Evolutionary conservation across 1,284 basidiomycete genomes (phyloP), one percentile per base, ranked within the genome.

Genomic region (Fistulina hepatica): DNA sequence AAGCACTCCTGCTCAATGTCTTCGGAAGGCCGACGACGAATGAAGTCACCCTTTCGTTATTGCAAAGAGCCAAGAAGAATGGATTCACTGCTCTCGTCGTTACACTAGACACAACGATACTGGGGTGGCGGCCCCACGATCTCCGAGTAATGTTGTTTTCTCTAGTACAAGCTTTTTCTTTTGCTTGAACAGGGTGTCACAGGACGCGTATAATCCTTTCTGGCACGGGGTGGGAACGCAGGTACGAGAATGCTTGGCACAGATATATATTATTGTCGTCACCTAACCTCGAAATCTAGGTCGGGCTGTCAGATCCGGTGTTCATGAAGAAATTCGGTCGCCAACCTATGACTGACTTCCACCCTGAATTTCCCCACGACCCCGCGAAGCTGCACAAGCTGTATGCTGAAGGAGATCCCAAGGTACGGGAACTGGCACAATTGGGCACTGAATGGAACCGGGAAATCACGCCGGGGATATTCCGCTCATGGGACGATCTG

Each of bases 41-140:
- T 42, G 76, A 77, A 2, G 54, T 83, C 7, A 79, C 79, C 0
- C 54, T 72, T 15, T 82, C 77, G 12, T 47, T 88, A 19, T 65
- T 89, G 10, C 55, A 55, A 4, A 69, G 82, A 10, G 80, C 75
- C 30, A 81, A 83, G 51, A 64, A 60, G 5, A 69, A 58, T 21
- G 78, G 80, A 2, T 88, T 71, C 58, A 71, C 60, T 6, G 71
- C 72, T 15, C 72, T 88, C 21, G 71, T 88, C 33, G 60, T 84
- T 37, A 81, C 81, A 0, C 60, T 81, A 6, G 81, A 83, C 55
- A 74, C 74, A 0, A 76, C 76, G 67, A 40, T 60, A 1, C 52
- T 81, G 28, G 79, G 78, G 2, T 83, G 77, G 76, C 71, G 79
- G 5, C 74, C 77, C 5, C 71, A 76, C 51, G 80, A 82, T 48